Evolutionary conservation across 805 yeast species (phyloP).

Genomic region (Yamadazyma philogaea): DNA sequence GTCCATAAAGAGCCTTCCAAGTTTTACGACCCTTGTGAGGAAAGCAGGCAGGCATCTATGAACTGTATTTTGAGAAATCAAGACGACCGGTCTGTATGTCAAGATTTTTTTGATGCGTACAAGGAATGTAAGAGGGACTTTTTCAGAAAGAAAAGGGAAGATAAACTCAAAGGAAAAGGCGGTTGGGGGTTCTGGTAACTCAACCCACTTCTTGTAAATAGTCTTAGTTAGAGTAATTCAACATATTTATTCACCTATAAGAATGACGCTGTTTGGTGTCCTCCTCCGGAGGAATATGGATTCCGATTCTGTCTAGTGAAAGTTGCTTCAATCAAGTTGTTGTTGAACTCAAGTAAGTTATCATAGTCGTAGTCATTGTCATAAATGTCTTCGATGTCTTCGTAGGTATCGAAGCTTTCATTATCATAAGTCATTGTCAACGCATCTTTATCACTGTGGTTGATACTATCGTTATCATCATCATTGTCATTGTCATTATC

Average conservation of each 20-base stretch:
- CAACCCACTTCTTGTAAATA: not conserved
- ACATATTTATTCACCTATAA: not conserved
- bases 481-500: not conserved
- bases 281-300: constrained; percentile 11
- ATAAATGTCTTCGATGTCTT: not conserved
- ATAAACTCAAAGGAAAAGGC: constrained; percentile 34
- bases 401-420: not conserved
- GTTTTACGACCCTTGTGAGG: constrained; percentile 91
- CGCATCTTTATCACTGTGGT: not conserved
- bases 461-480: not conserved
- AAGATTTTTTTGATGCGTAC: constrained; percentile 87
- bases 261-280: constrained; percentile 10
- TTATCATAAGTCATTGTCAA: constrained; percentile 1
- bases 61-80: constrained; percentile 78
- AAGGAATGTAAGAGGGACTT: constrained; percentile 77
- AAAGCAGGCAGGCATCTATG: constrained; percentile 82
- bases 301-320: constrained; percentile 7
- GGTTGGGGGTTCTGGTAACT: constrained; percentile 44
- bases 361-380: constrained; percentile 6
- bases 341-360: not conserved
- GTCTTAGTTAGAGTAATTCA: not conserved
- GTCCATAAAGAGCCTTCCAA: constrained; percentile 74
- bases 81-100: constrained; percentile 59
- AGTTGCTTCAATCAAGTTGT: constrained; percentile 1
- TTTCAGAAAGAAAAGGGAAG: constrained; percentile 36